phyloP scores from a whole-genome alignment of 192 early-diverging fungal genomes.

The Linnemannia zychae region DNA sequence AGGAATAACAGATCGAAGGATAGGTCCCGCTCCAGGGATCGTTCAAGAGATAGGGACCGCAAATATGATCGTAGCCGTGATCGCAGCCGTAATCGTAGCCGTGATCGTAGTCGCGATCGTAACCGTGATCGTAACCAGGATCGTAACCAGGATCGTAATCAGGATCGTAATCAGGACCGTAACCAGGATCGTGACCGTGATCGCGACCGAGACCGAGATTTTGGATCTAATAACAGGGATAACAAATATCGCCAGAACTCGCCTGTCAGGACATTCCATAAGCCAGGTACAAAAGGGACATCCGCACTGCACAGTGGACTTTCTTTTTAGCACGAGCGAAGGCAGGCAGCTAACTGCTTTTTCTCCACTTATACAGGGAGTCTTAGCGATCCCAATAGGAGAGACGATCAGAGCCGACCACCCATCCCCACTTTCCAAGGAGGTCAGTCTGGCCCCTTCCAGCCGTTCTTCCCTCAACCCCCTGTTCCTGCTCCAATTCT shows the following conservation, averaged over 20 bases:
- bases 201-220: background rate
- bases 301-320: background rate
- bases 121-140: background rate
- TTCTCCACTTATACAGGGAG: background rate
- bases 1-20: background rate
- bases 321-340: background rate
- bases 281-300: background rate
- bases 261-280: background rate
- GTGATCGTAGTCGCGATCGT: background rate
- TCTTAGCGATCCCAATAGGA: background rate
- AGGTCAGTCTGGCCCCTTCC: background rate
- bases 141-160: background rate
- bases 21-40: background rate
- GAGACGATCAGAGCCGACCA: background rate
- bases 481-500: background rate
- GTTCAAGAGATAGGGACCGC: conserved; percentile 5
- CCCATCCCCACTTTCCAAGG: background rate
- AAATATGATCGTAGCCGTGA: conserved; percentile 8
- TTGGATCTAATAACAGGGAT: background rate
- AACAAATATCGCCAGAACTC: background rate
- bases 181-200: background rate
- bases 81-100: background rate
- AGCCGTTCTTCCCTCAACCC: background rate
- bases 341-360: background rate
- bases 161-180: background rate